These are phyloP conservation scores for Populus trichocarpa DNA, from an alignment of 441 rosid species.

Conservation along the genomic window DNA sequence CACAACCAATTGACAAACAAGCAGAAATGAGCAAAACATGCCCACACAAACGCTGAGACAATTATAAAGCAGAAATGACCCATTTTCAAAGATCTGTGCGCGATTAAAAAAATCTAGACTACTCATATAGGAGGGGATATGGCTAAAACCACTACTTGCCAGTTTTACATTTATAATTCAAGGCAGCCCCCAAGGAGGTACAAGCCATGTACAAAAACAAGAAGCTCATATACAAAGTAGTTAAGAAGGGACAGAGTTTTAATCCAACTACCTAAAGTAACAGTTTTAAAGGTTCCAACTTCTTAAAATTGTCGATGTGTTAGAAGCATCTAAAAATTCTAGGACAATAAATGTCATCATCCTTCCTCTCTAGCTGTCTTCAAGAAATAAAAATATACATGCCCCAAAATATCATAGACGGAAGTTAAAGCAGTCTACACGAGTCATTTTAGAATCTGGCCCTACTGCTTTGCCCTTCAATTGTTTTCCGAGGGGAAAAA, in stretches of 20 bases:
- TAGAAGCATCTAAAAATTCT: not conserved
- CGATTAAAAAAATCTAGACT: not conserved
- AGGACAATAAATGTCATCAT: not conserved
- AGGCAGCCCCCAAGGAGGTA: not conserved
- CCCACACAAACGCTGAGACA: not conserved
- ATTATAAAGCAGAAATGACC: constrained; percentile 1
- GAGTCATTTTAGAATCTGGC: not conserved
- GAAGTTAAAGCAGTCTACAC: not conserved
- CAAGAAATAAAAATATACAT: not conserved
- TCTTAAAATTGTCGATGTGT: not conserved
- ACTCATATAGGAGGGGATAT: not conserved
- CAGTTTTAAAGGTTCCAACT: not conserved
- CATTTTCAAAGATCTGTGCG: not conserved
- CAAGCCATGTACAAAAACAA: not conserved
- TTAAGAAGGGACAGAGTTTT: not conserved
- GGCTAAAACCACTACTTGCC: not conserved
- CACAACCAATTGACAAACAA: not conserved
- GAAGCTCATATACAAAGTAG: not conserved
- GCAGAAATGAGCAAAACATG: not conserved
- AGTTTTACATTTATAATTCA: not conserved
- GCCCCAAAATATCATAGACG: not conserved
- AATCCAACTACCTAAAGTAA: not conserved
- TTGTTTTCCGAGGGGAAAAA: not conserved
- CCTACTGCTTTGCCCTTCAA: not conserved
- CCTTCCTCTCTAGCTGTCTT: not conserved